Conservation (phyloP, 495 filamentous ascomycete species). For the Aspergillus sparsus region DNA sequence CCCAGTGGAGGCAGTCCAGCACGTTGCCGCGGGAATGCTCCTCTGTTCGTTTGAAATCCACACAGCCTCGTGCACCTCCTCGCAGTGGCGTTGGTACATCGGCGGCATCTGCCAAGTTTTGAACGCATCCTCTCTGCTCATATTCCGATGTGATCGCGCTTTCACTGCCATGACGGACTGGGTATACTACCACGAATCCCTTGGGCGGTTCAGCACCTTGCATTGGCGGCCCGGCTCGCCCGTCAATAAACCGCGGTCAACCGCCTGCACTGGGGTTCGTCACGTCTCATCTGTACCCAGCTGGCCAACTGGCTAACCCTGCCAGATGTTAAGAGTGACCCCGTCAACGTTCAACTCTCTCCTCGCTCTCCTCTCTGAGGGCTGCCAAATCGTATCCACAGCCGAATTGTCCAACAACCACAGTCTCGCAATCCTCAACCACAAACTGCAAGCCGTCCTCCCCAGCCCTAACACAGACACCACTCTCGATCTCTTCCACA, state of each 20-base stretch:
- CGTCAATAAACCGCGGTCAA: neutral
- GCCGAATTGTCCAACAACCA: neutral
- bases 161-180: conserved; percentile 18
- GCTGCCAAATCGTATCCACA: conserved; percentile 8
- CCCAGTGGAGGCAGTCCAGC: conserved; percentile 14
- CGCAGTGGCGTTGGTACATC: conserved; percentile 17
- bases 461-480: neutral
- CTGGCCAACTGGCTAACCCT: neutral
- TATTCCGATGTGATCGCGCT: neutral
- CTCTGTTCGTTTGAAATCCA: conserved; percentile 24
- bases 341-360: conserved; percentile 3
- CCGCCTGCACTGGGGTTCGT: neutral
- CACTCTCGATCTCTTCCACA: conserved; percentile 14
- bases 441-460: conserved; percentile 6
- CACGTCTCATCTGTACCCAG: neutral
- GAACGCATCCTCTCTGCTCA: conserved; percentile 1
- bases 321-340: neutral
- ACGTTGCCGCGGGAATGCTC: conserved; percentile 23
- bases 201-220: conserved; percentile 14
- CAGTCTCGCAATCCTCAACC: neutral
- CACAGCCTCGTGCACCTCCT: conserved; percentile 19
- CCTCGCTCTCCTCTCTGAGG: conserved; percentile 6
- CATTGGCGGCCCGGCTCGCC: conserved; percentile 9
- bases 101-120: conserved; percentile 15
- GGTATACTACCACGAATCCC: conserved; percentile 18